phyloP scores from a whole-genome alignment of 2,329 filamentous ascomycete genomes.

The Cordyceps cateniannulata region DNA sequence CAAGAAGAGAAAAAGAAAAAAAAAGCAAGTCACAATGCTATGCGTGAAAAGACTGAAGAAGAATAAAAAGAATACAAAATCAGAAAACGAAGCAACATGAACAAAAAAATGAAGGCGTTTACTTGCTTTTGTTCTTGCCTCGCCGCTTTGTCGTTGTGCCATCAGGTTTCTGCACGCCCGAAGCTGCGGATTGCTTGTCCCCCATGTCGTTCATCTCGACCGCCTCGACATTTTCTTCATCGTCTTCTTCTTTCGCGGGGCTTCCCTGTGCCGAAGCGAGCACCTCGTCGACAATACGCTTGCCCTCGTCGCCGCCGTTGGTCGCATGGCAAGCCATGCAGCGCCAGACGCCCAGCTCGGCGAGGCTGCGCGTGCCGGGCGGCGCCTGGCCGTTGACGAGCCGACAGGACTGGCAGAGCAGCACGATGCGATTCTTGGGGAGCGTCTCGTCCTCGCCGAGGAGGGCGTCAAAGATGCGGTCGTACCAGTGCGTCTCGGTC shows the following conservation, averaged over 20 bases:
- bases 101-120: neutral
- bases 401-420: conserved; percentile 77
- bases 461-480: conserved; percentile 83
- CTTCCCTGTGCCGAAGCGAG: conserved; percentile 26
- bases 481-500: conserved; percentile 72
- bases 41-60: neutral
- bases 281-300: conserved; percentile 64
- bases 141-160: conserved; percentile 20
- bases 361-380: conserved; percentile 68
- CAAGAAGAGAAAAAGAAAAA: neutral
- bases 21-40: neutral
- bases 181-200: neutral
- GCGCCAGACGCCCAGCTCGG: conserved; percentile 80
- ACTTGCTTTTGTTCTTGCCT: conserved; percentile 21
- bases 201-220: neutral
- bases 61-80: neutral
- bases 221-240: conserved; percentile 15
- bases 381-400: conserved; percentile 95
- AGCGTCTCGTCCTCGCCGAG: conserved; percentile 92
- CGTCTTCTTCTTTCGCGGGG: neutral
- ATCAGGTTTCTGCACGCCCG: conserved; percentile 17
- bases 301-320: conserved; percentile 77
- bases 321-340: conserved; percentile 76
- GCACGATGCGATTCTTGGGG: conserved; percentile 79
- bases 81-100: neutral